These are phyloP conservation scores for Populus hybrid DNA, from an alignment of 441 rosid genomes.

Conservation along the genomic window DNA sequence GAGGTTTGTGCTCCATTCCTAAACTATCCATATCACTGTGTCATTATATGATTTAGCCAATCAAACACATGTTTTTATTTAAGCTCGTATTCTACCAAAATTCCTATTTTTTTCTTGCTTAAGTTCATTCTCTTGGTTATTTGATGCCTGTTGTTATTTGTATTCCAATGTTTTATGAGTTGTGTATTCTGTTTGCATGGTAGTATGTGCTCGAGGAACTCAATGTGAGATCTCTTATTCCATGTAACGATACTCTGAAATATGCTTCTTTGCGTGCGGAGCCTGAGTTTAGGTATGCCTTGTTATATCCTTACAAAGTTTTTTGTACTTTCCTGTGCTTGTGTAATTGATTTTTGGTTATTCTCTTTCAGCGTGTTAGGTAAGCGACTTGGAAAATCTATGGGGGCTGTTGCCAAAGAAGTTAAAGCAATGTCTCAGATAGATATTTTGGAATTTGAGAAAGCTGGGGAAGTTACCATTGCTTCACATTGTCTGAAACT, in stretches of 20 bases:
- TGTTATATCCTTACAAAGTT: conserved; percentile 4
- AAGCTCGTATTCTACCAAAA: background rate
- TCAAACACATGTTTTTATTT: too few species aligned
- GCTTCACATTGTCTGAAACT: conserved; percentile 64
- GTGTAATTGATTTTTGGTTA: conserved; percentile 13
- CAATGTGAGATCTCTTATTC: conserved; percentile 71
- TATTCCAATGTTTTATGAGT: background rate
- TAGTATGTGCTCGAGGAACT: conserved; percentile 97
- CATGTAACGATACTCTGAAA: conserved; percentile 82
- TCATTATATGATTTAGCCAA: background rate
- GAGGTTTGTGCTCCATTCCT: conserved; percentile 54
- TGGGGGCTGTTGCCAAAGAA: conserved; percentile 82
- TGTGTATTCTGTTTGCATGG: conserved; percentile 25
- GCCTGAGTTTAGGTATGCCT: conserved; percentile 87
- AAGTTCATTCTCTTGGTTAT: background rate
- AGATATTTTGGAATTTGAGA: conserved; percentile 76
- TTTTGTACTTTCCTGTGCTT: background rate
- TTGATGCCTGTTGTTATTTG: background rate
- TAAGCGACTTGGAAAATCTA: conserved; percentile 91
- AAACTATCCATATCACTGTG: background rate
- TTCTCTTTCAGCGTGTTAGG: conserved; percentile 62
- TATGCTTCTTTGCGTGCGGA: conserved; percentile 94
- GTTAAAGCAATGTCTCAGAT: conserved; percentile 85
- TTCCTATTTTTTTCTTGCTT: background rate
- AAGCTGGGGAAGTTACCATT: conserved; percentile 73